These are phyloP conservation scores for Pseudonitzschia multiseries DNA, from an alignment of 108 stramenopile species.

Conservation along the genomic window DNA sequence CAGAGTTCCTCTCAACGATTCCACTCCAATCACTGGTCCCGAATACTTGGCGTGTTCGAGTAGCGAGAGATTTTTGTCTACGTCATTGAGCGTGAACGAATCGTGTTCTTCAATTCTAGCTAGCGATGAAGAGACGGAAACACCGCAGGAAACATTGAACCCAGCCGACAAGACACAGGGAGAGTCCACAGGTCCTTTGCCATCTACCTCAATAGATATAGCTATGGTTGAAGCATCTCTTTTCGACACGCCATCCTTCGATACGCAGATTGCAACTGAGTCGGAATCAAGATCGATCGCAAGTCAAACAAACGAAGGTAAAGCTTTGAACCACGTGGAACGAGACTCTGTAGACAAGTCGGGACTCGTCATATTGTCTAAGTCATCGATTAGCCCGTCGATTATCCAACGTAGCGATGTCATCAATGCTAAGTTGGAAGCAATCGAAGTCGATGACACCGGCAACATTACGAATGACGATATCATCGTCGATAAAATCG, in stretches of 20 bases:
- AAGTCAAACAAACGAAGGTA: not conserved
- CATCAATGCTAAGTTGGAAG: not conserved
- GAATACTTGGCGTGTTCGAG: not conserved
- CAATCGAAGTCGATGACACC: constrained; percentile 2
- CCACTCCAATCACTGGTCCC: not conserved
- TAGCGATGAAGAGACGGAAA: not conserved
- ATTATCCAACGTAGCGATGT: not conserved
- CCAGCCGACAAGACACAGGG: not conserved
- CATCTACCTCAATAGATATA: not conserved
- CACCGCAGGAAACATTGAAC: not conserved
- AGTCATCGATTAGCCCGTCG: not conserved
- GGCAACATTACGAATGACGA: not conserved
- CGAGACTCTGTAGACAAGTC: not conserved
- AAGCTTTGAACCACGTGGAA: not conserved
- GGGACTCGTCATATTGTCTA: not conserved
- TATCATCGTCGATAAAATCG: not conserved
- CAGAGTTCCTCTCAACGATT: not conserved
- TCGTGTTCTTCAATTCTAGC: not conserved
- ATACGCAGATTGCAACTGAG: not conserved
- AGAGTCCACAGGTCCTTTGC: not conserved
- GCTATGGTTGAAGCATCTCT: not conserved
- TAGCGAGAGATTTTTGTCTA: not conserved
- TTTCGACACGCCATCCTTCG: not conserved
- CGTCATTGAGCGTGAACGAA: constrained; percentile 3
- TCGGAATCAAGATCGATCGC: not conserved